Evolutionary conservation across 73 alveolate species (phyloP), one percentile per base, ranked within the genome.

Genomic region (Paramecium sexaurelia): DNA sequence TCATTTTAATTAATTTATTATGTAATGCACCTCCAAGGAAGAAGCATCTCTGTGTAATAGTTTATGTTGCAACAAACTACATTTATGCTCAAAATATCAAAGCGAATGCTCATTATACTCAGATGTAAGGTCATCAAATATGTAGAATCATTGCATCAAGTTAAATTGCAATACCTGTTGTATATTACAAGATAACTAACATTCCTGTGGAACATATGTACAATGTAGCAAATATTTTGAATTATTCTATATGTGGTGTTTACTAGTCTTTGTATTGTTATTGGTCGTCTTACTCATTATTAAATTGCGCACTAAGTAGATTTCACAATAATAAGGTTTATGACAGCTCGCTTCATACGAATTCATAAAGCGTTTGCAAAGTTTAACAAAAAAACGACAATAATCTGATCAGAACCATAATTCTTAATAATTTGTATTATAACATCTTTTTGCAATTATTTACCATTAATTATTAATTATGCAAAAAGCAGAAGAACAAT

Each of bases 401-500:
- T 15, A 61, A 61, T 29, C 83, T 61, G 83, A 61, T 61, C 83
- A 32, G 83, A 61, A 61, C 39, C 39, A 32, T 29, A 61, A 61
- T 61, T 61, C 83, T 61, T 61, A 61, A 61, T 61, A 29, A 51
- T 17, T n/a, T 51, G 33, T 51, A 51, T 51, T 51, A 51, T 51
- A 51, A 51, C 29, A 51, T 17, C 10, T 51, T 17, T 17, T 51
- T 51, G 19, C 13, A 51, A 17, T n/a, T n/a, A 51, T 51, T 47
- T 7, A 51, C 67, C 67, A 51, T 51, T 51, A 51, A 51, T 51
- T 26, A 68, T 88, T 27, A 41, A 47, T 17, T 4, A 37, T 61
- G 75, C 20, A 88, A 56, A 26, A 88, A 51, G 83, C 73, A 27
- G 87, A 68, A 61, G 35, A 88, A 10, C 41, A 88, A 33, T 20